Conservation (phyloP, 805 yeast genomes). For the Kodamaea kaohsiungensis region DNA sequence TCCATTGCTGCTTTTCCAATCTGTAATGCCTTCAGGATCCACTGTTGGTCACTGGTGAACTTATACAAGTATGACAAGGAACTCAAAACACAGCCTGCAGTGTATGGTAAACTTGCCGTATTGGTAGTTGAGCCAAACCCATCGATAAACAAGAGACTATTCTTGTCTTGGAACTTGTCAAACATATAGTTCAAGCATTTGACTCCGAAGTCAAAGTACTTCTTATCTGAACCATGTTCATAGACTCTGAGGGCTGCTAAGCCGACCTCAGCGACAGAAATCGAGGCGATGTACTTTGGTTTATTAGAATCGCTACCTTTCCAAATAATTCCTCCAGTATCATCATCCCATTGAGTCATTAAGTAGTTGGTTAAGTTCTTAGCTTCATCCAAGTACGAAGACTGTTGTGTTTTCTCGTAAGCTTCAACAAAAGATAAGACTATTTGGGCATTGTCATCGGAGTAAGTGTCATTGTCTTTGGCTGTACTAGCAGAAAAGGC, state of each 20-base stretch:
- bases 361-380: constrained; percentile 17
- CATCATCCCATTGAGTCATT: constrained; percentile 20
- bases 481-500: constrained; percentile 26
- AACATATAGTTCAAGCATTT: constrained; percentile 20
- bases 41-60: constrained; percentile 16
- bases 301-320: constrained; percentile 11
- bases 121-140: constrained; percentile 18
- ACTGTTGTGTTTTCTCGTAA: constrained; percentile 18
- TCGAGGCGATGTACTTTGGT: constrained; percentile 25
- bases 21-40: constrained; percentile 17
- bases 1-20: constrained; percentile 20
- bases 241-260: constrained; percentile 26
- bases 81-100: constrained; percentile 25
- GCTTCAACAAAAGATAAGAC: constrained; percentile 30
- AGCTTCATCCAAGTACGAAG: constrained; percentile 21
- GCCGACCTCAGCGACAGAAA: constrained; percentile 30
- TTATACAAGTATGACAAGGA: constrained; percentile 20
- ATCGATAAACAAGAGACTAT: constrained; percentile 23
- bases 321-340: constrained; percentile 30
- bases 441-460: constrained; percentile 31
- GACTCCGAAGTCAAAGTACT: constrained; percentile 17
- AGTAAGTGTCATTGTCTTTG: constrained; percentile 25
- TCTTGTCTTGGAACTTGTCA: constrained; percentile 21
- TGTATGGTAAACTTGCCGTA: constrained; percentile 30
- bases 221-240: constrained; percentile 15